Base-by-base conservation (phyloP, 257 asterid genomes). In the Gardenia jasminoides region DNA sequence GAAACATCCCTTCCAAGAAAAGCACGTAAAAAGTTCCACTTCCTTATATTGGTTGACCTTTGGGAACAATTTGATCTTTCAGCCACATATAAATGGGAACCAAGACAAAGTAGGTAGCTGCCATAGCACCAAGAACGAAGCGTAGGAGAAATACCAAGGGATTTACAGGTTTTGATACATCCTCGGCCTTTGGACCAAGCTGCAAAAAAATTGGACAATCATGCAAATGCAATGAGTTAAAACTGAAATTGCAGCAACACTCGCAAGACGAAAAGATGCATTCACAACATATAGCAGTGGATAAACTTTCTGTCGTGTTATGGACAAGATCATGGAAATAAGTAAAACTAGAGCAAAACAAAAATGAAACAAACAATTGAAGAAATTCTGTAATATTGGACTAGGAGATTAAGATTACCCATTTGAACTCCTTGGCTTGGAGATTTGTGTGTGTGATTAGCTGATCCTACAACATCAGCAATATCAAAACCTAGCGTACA, bases 21-120 rank as follows among this genome's bases (percentile, higher is more conserved):
- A 50, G 75, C 10, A n/a, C 48, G 31, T 24, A 28, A 11, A 20
- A 50, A 44, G 31, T 62, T 67, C 78, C 28, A 28, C 28, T 33
- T 67, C 59, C 85, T 85, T 81, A 94, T 84, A 93, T 93, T 33
- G 98, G 94, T 81, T 85, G 91, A 69, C 92, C 97, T 86, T 90
- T 88, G 0, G 98, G 98, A 73, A 92, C 87, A 39, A 92, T 85
- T 81, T 80, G 97, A 83, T 95, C 96, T 87, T 95, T 93, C 83
- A 93, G 77, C 99, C 98, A 95, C 99, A 95, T 91, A 89, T 92
- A 95, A 54, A 93, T 88, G 19, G 98, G 99, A 85, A 95, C 96
- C 84, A 93, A 80, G 33, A 92, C 97, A 46, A 82, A 91, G 91
- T 92, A 95, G 28, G 97, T 70, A 69, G 85, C 96, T 22, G 99